These are phyloP conservation scores for Epichloe sibirici DNA, from an alignment of 2,329 filamentous ascomycete genomes.

Conservation along the genomic window DNA sequence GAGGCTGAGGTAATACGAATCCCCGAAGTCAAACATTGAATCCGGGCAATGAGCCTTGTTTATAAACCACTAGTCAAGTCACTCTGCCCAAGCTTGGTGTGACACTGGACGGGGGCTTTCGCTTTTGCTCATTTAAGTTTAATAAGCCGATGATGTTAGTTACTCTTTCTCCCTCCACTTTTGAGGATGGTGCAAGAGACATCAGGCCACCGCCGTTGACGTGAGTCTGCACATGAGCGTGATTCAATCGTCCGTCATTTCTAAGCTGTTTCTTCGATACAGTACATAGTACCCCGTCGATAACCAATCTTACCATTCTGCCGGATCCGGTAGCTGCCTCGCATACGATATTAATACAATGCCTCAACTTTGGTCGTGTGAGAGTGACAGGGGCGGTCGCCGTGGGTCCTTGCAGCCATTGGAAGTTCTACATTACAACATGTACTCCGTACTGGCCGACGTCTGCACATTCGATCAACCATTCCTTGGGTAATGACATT, in stretches of 20 bases:
- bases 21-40: neutral
- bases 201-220: too few species aligned
- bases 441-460: too few species aligned
- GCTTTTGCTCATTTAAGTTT: neutral
- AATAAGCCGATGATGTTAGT: too few species aligned
- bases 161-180: too few species aligned
- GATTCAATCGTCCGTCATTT: neutral
- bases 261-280: neutral
- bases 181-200: too few species aligned
- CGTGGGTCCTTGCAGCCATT: slow-evolving; percentile 5
- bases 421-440: neutral
- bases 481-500: too few species aligned
- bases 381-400: neutral
- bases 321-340: slow-evolving; percentile 5
- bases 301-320: slow-evolving; percentile 5
- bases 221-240: too few species aligned
- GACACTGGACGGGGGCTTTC: neutral
- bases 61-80: neutral
- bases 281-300: neutral
- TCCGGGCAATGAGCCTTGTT: neutral
- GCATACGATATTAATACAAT: neutral
- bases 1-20: slow-evolving; percentile 1
- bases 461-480: too few species aligned
- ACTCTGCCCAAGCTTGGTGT: neutral
- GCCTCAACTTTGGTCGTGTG: neutral